Conservation (phyloP, 495 filamentous ascomycete species). For the Hypoxylon lienhwacheense region DNA sequence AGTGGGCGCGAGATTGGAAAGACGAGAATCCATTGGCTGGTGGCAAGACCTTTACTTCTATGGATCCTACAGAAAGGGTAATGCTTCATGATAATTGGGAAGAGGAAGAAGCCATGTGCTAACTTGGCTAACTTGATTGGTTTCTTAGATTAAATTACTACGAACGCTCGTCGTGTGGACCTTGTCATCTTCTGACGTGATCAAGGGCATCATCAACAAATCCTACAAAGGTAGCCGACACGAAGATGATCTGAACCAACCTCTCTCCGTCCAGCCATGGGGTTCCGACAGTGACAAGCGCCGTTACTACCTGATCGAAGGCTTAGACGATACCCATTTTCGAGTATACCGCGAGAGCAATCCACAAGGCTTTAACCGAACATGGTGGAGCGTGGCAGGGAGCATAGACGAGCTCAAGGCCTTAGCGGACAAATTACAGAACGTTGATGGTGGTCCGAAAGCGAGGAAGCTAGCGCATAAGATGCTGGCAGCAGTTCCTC, state of each 20-base stretch:
- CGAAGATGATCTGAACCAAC: slow-evolving; percentile 90
- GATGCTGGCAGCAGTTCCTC: slow-evolving; percentile 79
- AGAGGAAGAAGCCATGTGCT: no score
- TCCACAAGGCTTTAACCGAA: slow-evolving; percentile 70
- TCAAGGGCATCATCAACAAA: slow-evolving; percentile 78
- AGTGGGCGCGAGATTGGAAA: slow-evolving; percentile 90
- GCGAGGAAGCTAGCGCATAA: slow-evolving; percentile 73
- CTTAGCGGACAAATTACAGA: slow-evolving; percentile 71
- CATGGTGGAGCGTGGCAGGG: slow-evolving; percentile 92
- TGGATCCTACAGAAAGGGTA: slow-evolving; percentile 82
- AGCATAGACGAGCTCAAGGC: slow-evolving; percentile 80
- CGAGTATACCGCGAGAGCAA: slow-evolving; percentile 95
- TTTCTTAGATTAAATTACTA: slow-evolving; percentile 71
- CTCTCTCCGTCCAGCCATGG: slow-evolving; percentile 93
- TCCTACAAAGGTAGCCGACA: slow-evolving; percentile 88
- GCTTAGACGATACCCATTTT: slow-evolving; percentile 90
- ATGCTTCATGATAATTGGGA: no score
- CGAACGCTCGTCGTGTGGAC: slow-evolving; percentile 85
- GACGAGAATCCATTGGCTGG: slow-evolving; percentile 81
- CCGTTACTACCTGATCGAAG: slow-evolving; percentile 91
- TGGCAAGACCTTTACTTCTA: slow-evolving; percentile 72
- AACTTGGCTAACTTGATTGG: slow-evolving; percentile 12
- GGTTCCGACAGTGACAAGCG: slow-evolving; percentile 88
- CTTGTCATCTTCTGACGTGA: slow-evolving; percentile 82
- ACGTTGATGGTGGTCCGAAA: slow-evolving; percentile 73